Base-by-base conservation (phyloP, 2,329 filamentous ascomycete genomes). In the Venturia effusa region DNA sequence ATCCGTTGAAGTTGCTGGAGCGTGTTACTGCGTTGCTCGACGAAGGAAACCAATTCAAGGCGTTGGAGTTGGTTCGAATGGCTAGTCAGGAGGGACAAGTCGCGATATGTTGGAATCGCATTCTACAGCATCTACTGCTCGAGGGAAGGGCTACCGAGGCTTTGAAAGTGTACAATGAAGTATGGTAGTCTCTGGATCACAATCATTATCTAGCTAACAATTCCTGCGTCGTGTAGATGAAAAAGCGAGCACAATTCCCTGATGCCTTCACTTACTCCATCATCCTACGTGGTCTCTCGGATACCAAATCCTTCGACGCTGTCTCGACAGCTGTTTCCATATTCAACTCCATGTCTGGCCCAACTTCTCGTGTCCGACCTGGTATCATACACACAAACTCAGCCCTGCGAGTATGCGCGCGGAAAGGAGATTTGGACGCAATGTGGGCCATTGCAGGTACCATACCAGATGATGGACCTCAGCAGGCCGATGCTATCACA, bases 381-480 rank as follows among this genome's bases (percentile, higher is more conserved):
- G 89, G 86, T 68, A 88, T 87, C 41, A 88, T 90, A 64, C 94
- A 97, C 71, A 85, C 90, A 67, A 99, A 99, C 72, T 90, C 92
- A 11, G 84, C 92, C n/a, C 78, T 99, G 55, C 85, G 87, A 65
- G 88, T 94, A 10, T 97, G 92, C 73, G 83, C 87, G 59, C 82
- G 84, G 64, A 87, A 89, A 4, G 74, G 80, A 15, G 88, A 97
- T 71, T 81, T 96, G 74, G 91, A 96, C 68, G 84, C 87, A 19
- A 77, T 97, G 68, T 96, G 94, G 80, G 82, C 83, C 63, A 82
- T 97, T 67, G 84, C 87, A 54, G 82, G 84, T n/a, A 85, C 86
- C 39, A 81, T 93, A 64, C 88, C 92, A 19, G 82, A 86, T 17
- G 76, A 73, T 11, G 88, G 85, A 0, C 72, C 81, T 0, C 82